These are phyloP conservation scores for Xylaria nigripes DNA, from an alignment of 495 filamentous ascomycete genomes.

Conservation along the genomic window DNA sequence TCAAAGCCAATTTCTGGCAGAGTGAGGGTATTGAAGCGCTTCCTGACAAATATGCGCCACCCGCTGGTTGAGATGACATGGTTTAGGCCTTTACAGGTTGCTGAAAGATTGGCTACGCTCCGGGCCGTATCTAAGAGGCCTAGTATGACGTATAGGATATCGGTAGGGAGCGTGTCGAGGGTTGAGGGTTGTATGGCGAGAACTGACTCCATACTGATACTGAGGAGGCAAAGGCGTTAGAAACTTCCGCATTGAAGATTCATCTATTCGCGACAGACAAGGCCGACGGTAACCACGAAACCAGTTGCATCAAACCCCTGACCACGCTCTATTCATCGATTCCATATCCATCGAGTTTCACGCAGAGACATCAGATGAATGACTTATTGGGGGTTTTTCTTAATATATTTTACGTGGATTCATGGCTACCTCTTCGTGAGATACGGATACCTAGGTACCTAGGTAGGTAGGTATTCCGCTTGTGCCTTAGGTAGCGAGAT, in stretches of 20 bases:
- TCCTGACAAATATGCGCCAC: constrained; percentile 37
- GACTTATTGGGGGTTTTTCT: no score
- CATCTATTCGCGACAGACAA: neutral
- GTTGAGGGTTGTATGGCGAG: neutral
- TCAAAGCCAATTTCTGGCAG: constrained; percentile 12
- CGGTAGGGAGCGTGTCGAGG: constrained; percentile 28
- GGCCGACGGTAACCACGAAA: neutral
- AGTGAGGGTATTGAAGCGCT: constrained; percentile 29
- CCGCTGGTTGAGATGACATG: constrained; percentile 26
- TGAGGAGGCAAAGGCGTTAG: neutral
- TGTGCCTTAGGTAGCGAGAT: no score
- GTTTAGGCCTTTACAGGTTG: constrained; percentile 24
- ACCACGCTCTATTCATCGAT: no score
- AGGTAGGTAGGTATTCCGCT: no score
- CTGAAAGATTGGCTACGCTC: constrained; percentile 28
- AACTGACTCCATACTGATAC: neutral
- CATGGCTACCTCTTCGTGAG: no score
- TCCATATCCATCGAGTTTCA: no score
- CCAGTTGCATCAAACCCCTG: no score
- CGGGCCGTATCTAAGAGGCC: constrained; percentile 30
- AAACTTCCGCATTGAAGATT: neutral
- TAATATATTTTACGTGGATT: no score
- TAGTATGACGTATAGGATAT: constrained; percentile 34
- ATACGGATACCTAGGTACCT: no score
- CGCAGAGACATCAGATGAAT: no score